phyloP scores from a whole-genome alignment of 1,139 yeast species.

The Groenewaldozyma sp. region DNA sequence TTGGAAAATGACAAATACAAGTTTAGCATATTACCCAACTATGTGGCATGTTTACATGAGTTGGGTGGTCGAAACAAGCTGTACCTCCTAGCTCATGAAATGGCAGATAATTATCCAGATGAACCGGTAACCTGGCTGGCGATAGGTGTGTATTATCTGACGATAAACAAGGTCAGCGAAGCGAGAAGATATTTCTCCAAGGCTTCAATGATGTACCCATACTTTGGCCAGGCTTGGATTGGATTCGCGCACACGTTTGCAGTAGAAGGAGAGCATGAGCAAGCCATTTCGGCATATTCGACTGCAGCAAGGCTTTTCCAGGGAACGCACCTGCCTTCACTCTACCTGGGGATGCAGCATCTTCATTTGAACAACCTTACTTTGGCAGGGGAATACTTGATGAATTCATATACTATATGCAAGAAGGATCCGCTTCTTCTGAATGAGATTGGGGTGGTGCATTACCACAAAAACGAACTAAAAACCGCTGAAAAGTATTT shows the following conservation, averaged over 20 bases:
- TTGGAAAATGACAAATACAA: constrained; percentile 60
- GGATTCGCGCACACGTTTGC: constrained; percentile 99
- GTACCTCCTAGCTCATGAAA: constrained; percentile 71
- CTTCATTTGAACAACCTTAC: constrained; percentile 74
- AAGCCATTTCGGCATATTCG: constrained; percentile 94
- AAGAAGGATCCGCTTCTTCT: constrained; percentile 76
- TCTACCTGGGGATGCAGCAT: constrained; percentile 95
- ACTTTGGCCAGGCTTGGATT: constrained; percentile 94
- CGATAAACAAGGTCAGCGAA: constrained; percentile 64
- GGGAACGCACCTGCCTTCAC: constrained; percentile 84
- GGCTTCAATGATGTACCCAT: constrained; percentile 82
- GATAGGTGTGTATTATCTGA: constrained; percentile 80
- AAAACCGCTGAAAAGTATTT: constrained; percentile 63
- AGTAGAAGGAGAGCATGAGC: constrained; percentile 96
- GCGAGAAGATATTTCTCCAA: constrained; percentile 84
- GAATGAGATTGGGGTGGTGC: constrained; percentile 87
- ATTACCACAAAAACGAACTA: constrained; percentile 67
- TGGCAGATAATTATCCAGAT: constrained; percentile 79
- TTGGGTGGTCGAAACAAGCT: constrained; percentile 74
- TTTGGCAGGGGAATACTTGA: constrained; percentile 78
- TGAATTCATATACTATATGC: constrained; percentile 68
- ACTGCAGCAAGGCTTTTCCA: constrained; percentile 92
- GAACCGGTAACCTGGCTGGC: constrained; percentile 87
- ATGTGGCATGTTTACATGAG: constrained; percentile 79
- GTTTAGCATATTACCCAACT: constrained; percentile 60